Evolutionary conservation across 805 yeast species (phyloP), one percentile per base, ranked within the genome.

Genomic region (Wickerhamomyces pijperi): DNA sequence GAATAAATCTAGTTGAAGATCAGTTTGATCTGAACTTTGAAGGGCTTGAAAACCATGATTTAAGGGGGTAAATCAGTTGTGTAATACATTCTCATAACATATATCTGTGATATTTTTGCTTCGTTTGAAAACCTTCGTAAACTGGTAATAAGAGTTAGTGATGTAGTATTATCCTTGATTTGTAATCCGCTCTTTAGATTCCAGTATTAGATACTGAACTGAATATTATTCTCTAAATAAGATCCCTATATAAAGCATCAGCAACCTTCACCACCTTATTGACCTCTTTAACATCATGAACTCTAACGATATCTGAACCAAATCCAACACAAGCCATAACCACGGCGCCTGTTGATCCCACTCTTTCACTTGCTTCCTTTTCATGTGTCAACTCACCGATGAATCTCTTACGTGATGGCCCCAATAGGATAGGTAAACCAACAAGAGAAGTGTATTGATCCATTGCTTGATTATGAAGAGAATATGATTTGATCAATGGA

Each of bases 351-450:
- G 96, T 86, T 12, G 94, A 90, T 36, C 75, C 60, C 2, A 75
- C 75, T 41, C 97, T 68, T n/a, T 76, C 76, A 1, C 56, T 44
- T 1, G 95, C 75, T 2, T 53, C 62, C 3, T 61, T 57, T 40
- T 72, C 78, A 8, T 72, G 74, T 0, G 87, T 79, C 25, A 85
- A 61, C 0, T 72, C 67, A 2, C 95, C 97, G 47, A 92, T 76
- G 51, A 92, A 92, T 51, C 72, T 68, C 65, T 92, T 92, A 47
- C 97, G 70, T 17, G 95, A 83, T 1, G 97, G 84, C 0, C 97
- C 99, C 17, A 87, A 56, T 32, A 92, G 63, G 40, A 85, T 65
- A 0, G 95, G 83, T 35, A 84, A 52, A 4, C 56, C 56, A 18
- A 47, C 39, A 17, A 54, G 35, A 13, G 54, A 48, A 38, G 42